phyloP scores from a whole-genome alignment of 2,329 filamentous ascomycete species.

The Cordyceps tenuipes region DNA sequence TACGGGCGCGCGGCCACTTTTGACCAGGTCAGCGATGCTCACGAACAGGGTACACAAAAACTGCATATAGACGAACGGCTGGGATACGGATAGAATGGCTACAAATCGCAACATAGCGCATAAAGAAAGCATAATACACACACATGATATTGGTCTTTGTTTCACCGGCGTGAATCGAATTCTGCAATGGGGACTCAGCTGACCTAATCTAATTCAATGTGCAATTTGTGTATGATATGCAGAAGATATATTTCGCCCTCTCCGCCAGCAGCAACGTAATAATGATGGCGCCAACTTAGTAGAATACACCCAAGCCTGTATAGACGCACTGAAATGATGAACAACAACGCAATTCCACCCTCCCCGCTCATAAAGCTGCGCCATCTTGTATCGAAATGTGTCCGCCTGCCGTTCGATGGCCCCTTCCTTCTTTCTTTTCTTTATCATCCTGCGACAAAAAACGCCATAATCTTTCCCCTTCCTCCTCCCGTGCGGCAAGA shows the following conservation, averaged over 20 bases:
- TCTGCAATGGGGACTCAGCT: neutral
- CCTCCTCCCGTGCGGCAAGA: too few species aligned
- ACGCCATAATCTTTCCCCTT: too few species aligned
- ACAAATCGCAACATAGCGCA: neutral
- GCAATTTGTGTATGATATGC: neutral
- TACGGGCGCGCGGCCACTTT: neutral
- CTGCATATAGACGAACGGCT: neutral
- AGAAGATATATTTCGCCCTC: neutral
- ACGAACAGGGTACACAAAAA: neutral
- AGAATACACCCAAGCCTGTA: neutral
- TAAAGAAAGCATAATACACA: neutral
- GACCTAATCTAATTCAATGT: neutral
- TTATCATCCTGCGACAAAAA: too few species aligned
- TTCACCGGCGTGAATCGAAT: neutral
- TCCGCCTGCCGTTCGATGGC: too few species aligned
- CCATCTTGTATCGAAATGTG: neutral
- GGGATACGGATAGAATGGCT: neutral
- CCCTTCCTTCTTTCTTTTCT: too few species aligned
- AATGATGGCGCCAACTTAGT: constrained; percentile 1
- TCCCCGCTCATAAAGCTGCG: neutral
- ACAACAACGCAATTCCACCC: neutral
- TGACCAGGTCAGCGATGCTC: neutral
- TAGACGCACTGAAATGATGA: neutral
- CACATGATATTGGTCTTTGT: neutral
- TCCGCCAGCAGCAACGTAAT: neutral